Conservation (phyloP, 805 yeast genomes). For the Suhomyces sp. region DNA sequence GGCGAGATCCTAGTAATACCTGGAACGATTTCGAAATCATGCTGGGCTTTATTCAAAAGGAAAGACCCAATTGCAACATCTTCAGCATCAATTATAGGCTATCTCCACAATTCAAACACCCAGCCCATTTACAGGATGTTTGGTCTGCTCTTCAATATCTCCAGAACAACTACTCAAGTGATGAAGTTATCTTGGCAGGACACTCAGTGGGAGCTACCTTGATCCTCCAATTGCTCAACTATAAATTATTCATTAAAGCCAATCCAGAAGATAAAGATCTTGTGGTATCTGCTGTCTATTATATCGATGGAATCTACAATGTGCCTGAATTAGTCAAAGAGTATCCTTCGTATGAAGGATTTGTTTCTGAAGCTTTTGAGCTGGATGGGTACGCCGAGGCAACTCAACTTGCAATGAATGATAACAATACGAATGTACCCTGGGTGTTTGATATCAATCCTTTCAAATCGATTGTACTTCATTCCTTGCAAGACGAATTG, state of each 20-base stretch:
- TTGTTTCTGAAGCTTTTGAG: slow-evolving; percentile 59
- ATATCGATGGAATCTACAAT: slow-evolving; percentile 73
- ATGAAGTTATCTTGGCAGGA: slow-evolving; percentile 46
- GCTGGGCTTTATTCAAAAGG: slow-evolving; percentile 7
- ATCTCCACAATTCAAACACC: slow-evolving; percentile 62
- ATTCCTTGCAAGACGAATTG: slow-evolving; percentile 68
- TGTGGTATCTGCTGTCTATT: slow-evolving; percentile 2
- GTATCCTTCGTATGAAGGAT: slow-evolving; percentile 57
- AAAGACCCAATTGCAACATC: slow-evolving; percentile 14
- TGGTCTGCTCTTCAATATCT: slow-evolving; percentile 36
- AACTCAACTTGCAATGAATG: slow-evolving; percentile 26
- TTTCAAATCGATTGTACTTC: slow-evolving; percentile 43
- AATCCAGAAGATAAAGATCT: background rate
- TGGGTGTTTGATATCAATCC: slow-evolving; percentile 6
- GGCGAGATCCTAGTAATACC: slow-evolving; percentile 72
- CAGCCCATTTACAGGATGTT: slow-evolving; percentile 60
- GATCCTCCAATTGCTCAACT: slow-evolving; percentile 50
- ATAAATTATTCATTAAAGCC: background rate
- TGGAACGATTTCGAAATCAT: slow-evolving; percentile 50
- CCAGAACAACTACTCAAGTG: slow-evolving; percentile 12
- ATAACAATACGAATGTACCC: no score
- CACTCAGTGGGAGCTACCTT: slow-evolving; percentile 84
- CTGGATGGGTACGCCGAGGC: slow-evolving; percentile 21
- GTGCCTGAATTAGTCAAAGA: slow-evolving; percentile 51
- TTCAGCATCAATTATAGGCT: slow-evolving; percentile 60